A percentile compares a stretch with the other conserved stretches of the same genome.
phyloP scores from a whole-genome alignment of 345 rosid genomes.

The Hibiscus syriacus region DNA sequence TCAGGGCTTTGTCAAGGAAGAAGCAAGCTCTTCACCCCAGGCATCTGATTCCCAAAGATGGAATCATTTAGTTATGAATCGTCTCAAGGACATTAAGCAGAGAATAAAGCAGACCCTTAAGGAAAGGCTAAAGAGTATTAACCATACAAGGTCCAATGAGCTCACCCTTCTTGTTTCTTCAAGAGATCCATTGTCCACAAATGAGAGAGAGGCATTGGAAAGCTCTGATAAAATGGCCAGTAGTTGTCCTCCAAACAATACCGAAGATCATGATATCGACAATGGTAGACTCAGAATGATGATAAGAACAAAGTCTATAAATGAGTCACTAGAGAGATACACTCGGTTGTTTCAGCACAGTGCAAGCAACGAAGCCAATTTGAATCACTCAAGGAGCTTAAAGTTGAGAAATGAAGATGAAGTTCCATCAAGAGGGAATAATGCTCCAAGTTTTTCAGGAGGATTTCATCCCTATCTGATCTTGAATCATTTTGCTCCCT shows the following conservation, averaged over 20 bases:
- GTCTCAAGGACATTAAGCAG: slow-evolving; percentile 50
- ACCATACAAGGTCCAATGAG: neutral
- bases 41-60: slow-evolving; percentile 39
- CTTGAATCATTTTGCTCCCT: slow-evolving; percentile 54
- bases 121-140: slow-evolving; percentile 30
- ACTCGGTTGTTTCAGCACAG: slow-evolving; percentile 46
- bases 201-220: slow-evolving; percentile 14
- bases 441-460: slow-evolving; percentile 36
- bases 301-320: slow-evolving; percentile 40
- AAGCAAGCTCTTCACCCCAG: slow-evolving; percentile 21
- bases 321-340: slow-evolving; percentile 50
- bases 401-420: slow-evolving; percentile 46
- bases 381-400: slow-evolving; percentile 54
- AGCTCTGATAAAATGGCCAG: neutral
- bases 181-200: neutral
- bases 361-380: slow-evolving; percentile 25
- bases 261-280: slow-evolving; percentile 14
- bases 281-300: slow-evolving; percentile 8
- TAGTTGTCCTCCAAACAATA: slow-evolving; percentile 19
- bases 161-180: slow-evolving; percentile 15
- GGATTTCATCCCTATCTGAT: slow-evolving; percentile 77
- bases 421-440: slow-evolving; percentile 14
- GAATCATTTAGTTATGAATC: slow-evolving; percentile 37
- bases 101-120: slow-evolving; percentile 46
- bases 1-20: slow-evolving; percentile 13